These are phyloP conservation scores for Trametopsis cervina DNA, from an alignment of 768 basidiomycete species.

Conservation along the genomic window DNA sequence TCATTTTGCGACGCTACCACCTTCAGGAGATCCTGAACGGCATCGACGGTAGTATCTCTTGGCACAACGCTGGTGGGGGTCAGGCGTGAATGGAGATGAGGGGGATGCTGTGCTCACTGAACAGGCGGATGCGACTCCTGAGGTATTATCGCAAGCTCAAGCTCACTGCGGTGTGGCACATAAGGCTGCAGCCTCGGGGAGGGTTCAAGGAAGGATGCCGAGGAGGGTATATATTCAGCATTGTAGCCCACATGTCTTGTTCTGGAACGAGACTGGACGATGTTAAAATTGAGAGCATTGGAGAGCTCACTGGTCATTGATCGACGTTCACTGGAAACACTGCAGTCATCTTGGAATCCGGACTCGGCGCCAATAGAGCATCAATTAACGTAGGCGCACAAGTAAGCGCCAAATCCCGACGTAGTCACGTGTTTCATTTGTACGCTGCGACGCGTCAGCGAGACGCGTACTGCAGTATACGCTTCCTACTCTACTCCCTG, in stretches of 20 bases:
- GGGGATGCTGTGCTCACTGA: not conserved
- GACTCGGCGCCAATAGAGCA: not conserved
- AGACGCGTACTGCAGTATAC: constrained; percentile 17
- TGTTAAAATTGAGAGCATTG: constrained; percentile 70
- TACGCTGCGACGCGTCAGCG: constrained; percentile 35
- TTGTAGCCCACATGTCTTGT: constrained; percentile 1
- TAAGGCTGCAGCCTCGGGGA: constrained; percentile 31
- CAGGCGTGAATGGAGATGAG: not conserved
- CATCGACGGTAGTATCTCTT: too few species aligned
- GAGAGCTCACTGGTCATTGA: constrained; percentile 68
- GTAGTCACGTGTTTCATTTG: constrained; percentile 19
- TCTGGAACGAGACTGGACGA: constrained; percentile 29
- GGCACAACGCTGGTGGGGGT: too few species aligned
- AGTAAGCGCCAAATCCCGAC: not conserved
- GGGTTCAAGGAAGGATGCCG: constrained; percentile 18
- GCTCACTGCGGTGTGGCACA: constrained; percentile 55
- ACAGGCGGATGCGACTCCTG: constrained; percentile 18
- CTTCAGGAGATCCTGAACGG: constrained; percentile 54
- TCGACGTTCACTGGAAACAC: not conserved
- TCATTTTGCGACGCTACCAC: constrained; percentile 50
- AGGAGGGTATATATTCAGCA: not conserved
- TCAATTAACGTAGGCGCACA: not conserved
- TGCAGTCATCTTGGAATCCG: too few species aligned
- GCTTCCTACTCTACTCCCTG: not conserved
- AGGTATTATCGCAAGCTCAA: constrained; percentile 51